Evolutionary conservation across 139 green algal genomes (phyloP).

Genomic region (Picochlorum sp.): DNA sequence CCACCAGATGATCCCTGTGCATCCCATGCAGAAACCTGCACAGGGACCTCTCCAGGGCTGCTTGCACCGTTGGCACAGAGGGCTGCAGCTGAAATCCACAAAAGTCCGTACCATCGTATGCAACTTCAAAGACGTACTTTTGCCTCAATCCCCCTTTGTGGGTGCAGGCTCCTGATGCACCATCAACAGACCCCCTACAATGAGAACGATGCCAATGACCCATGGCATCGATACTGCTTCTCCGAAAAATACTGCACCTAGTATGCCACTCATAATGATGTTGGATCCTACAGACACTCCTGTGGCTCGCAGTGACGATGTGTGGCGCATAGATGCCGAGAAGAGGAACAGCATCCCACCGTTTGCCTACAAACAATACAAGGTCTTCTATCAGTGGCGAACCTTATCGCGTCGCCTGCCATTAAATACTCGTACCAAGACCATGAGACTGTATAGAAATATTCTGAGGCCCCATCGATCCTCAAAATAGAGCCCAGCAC

Average conservation of each 20-base stretch:
- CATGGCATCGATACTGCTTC: neutral
- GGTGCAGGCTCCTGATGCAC: neutral
- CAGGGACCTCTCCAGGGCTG: constrained; percentile 1
- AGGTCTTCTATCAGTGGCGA: too few relatives aligned
- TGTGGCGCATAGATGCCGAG: neutral
- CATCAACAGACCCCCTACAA: neutral
- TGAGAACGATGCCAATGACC: neutral
- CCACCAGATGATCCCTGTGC: neutral
- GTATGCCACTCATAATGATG: neutral
- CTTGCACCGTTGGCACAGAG: constrained; percentile 8
- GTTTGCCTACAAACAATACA: neutral
- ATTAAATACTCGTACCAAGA: neutral
- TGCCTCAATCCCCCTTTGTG: neutral
- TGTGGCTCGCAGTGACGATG: neutral
- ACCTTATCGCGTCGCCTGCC: too few relatives aligned
- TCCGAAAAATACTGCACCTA: neutral
- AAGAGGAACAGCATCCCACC: neutral
- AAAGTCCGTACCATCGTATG: constrained; percentile 12
- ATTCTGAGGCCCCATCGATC: neutral
- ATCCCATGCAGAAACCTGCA: neutral
- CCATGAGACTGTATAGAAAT: neutral
- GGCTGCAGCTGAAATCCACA: constrained; percentile 7
- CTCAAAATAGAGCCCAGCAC: neutral
- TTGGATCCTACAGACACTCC: neutral
- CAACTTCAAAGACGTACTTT: neutral